A percentile compares a stretch with the other conserved stretches of the same genome.
Evolutionary conservation across 208 protist species (phyloP).

Genomic region (Leptomonas pyrrhocoris): DNA sequence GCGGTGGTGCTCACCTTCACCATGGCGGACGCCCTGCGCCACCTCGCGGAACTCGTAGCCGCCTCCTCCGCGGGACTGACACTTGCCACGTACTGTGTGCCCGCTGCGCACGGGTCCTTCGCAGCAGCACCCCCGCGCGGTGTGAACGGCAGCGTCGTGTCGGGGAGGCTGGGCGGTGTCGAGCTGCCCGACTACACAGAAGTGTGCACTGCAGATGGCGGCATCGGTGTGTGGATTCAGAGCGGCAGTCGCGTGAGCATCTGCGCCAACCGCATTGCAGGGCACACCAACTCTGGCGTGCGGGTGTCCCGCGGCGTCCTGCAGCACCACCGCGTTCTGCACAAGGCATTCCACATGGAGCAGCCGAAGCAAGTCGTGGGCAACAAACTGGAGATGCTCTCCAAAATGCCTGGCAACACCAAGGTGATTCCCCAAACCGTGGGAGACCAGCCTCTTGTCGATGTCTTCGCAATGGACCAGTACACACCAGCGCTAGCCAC

Average conservation of each 20-base stretch:
- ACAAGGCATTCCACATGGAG: conserved; percentile 37
- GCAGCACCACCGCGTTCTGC: conserved; percentile 56
- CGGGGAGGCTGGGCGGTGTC: conserved; percentile 36
- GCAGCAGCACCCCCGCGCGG: neutral
- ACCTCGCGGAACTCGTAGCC: conserved; percentile 59
- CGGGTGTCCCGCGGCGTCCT: conserved; percentile 51
- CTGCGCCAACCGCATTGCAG: conserved; percentile 48
- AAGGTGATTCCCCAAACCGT: conserved; percentile 1
- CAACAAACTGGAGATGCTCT: conserved; percentile 9
- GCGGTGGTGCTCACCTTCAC: conserved; percentile 49
- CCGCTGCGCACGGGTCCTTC: conserved; percentile 22
- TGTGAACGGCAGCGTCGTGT: neutral
- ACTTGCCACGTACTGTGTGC: conserved; percentile 51
- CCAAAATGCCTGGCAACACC: neutral
- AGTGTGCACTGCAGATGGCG: conserved; percentile 70
- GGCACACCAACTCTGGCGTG: conserved; percentile 67
- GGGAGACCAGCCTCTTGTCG: neutral
- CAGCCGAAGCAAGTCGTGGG: neutral
- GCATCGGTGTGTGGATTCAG: conserved; percentile 81
- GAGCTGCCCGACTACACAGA: conserved; percentile 53
- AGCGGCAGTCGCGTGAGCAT: conserved; percentile 65
- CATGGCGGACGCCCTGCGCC: conserved; percentile 49
- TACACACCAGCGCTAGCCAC: conserved; percentile 39
- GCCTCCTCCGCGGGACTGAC: conserved; percentile 59
- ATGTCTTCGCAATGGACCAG: conserved; percentile 38